Evolutionary conservation across 129 eudicot species (phyloP), one percentile per base, ranked within the genome.

Genomic region (Daucus carota): DNA sequence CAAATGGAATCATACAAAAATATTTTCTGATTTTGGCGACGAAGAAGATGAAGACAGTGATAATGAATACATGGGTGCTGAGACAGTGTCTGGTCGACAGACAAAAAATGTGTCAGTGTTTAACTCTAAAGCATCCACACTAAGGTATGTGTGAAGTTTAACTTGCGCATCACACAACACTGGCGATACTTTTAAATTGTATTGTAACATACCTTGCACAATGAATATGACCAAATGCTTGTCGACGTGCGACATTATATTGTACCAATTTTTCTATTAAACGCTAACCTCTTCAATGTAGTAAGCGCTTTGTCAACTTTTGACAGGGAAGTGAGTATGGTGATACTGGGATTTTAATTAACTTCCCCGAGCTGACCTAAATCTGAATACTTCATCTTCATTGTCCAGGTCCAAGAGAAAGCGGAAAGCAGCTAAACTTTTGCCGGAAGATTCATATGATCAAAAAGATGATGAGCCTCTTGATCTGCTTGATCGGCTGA

Each of bases 1-100:
- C 88, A 88, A 88, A 85, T 95, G 99, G 99, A 90, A 92, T 80
- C 97, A 91, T 83, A 91, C 99, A 60, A 91, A 82, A 75, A 86
- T 94, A 78, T 94, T 94, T 74, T 91, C 97, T 24, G 99, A 93
- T 70, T 84, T 87, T 77, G 96, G 82, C 47, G 98, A 91, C 52
- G 97, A 86, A 38, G 89, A 86, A 74, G 82, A 87, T 45, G 91
- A 70, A 15, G 60, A 80, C 29, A 86, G 90, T 70, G 90, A 84
- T 76, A 80, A 76, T 28, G 96, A 88, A 32, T 82, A 75, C 80
- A 81, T 78, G 85, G 86, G 86, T 81, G 80, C 66, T 10, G 75
- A 81, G 80, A 81, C 88, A 54, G 43, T 77, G 52, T 74, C 83
- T 80, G 82, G 94, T 72, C 84, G 84, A 24, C 81, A 33, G 71